These are phyloP conservation scores for Dactylella cylindrospora DNA, from an alignment of 2,329 filamentous ascomycete species.

Conservation along the genomic window DNA sequence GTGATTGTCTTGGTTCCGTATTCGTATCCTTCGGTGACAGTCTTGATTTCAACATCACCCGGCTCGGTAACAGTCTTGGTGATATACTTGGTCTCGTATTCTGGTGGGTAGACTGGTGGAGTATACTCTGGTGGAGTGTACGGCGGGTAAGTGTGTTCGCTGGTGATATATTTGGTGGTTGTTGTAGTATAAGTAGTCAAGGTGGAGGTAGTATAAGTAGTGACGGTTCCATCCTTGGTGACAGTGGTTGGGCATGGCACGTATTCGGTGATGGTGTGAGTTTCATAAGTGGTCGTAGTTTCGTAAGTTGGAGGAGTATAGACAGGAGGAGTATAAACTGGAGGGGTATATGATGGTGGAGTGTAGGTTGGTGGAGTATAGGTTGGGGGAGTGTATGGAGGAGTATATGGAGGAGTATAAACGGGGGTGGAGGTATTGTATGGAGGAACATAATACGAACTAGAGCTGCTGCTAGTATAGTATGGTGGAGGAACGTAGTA, in stretches of 20 bases:
- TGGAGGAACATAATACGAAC: slow-evolving; percentile 26
- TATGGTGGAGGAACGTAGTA: slow-evolving; percentile 4
- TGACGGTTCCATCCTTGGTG: slow-evolving; percentile 44
- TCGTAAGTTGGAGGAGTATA: slow-evolving; percentile 29
- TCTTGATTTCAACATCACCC: background rate
- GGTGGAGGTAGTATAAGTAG: slow-evolving; percentile 45
- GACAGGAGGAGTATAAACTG: slow-evolving; percentile 5
- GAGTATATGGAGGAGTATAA: slow-evolving; percentile 44
- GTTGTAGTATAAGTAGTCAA: slow-evolving; percentile 48
- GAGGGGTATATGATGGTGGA: slow-evolving; percentile 51
- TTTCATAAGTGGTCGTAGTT: slow-evolving; percentile 21
- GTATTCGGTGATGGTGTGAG: slow-evolving; percentile 17
- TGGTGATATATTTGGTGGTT: slow-evolving; percentile 50
- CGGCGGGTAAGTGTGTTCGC: slow-evolving; percentile 52
- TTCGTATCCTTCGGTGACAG: slow-evolving; percentile 7
- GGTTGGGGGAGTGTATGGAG: slow-evolving; percentile 10
- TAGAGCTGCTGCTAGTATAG: slow-evolving; percentile 5
- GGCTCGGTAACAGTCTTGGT: background rate
- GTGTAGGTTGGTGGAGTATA: slow-evolving; percentile 50
- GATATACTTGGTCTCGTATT: slow-evolving; percentile 22
- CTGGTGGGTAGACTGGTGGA: slow-evolving; percentile 15
- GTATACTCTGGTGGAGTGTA: slow-evolving; percentile 9
- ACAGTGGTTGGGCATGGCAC: slow-evolving; percentile 39
- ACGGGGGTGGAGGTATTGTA: slow-evolving; percentile 6
- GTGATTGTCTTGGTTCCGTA: slow-evolving; percentile 10